Conservation (phyloP, 208 protist species). For the Angomonas ambiguus region DNA sequence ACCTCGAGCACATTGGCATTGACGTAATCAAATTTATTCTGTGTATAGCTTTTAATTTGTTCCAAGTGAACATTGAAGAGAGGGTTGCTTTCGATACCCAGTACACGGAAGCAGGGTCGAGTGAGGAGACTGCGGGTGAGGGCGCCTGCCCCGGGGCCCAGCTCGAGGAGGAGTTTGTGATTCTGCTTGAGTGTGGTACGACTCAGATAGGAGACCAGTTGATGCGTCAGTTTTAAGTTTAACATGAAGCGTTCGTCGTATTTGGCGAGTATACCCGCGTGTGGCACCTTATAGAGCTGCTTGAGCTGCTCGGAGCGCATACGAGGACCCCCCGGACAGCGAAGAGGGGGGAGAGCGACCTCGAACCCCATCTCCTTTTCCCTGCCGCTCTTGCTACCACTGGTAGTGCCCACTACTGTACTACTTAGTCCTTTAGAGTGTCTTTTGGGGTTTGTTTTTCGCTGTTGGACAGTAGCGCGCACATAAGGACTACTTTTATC, state of each 20-base stretch:
- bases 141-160: constrained; percentile 74
- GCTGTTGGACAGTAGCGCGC: no score
- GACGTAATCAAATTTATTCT: constrained; percentile 84
- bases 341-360: constrained; percentile 51
- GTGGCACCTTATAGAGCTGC: constrained; percentile 81
- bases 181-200: constrained; percentile 56
- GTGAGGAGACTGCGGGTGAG: constrained; percentile 85
- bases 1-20: constrained; percentile 77
- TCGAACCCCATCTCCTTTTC: not conserved
- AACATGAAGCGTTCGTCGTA: constrained; percentile 86
- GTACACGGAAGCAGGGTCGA: constrained; percentile 69
- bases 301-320: constrained; percentile 78
- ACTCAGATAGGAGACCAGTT: constrained; percentile 58
- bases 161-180: constrained; percentile 83
- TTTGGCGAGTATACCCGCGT: constrained; percentile 81
- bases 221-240: constrained; percentile 86
- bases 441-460: no score
- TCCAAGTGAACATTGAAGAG: constrained; percentile 82
- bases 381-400: not conserved
- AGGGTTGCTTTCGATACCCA: constrained; percentile 76
- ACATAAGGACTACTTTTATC: no score
- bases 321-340: constrained; percentile 79
- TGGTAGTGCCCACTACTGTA: not conserved
- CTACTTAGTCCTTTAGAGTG: no score
- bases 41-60: constrained; percentile 71